Conservation (phyloP, 768 basidiomycete genomes). For the Psilocybe azurescens region DNA sequence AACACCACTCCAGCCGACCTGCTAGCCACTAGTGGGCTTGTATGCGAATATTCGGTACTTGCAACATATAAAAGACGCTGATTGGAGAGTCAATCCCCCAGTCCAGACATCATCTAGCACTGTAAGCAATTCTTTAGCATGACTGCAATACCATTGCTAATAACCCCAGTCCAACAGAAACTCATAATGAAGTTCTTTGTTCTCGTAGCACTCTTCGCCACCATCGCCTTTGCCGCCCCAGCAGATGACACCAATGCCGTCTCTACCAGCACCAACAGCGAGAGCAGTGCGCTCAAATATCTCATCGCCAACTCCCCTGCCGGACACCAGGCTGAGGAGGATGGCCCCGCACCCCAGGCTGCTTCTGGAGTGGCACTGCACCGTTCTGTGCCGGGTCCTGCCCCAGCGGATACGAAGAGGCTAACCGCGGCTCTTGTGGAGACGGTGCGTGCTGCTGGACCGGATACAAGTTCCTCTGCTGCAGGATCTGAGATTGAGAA, state of each 20-base stretch:
- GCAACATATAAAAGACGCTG: no score
- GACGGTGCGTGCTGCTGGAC: slow-evolving; percentile 12
- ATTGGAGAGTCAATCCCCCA: no score
- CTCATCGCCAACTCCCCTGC: slow-evolving; percentile 10
- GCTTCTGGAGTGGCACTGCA: slow-evolving; percentile 14
- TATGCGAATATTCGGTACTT: no score
- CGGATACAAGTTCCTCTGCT: slow-evolving; percentile 11
- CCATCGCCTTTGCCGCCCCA: not conserved
- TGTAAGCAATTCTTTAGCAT: not conserved
- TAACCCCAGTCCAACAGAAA: no score
- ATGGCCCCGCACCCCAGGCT: slow-evolving; percentile 5
- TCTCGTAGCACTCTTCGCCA: not conserved
- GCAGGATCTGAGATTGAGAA: not conserved
- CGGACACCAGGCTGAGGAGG: slow-evolving; percentile 2
- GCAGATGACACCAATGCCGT: not conserved
- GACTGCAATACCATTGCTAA: no score
- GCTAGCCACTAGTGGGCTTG: no score
- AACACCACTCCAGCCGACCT: no score
- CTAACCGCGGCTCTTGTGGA: not conserved
- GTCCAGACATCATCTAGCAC: not conserved
- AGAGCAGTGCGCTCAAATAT: slow-evolving; percentile 10
- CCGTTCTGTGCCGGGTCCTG: slow-evolving; percentile 11
- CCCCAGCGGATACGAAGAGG: not conserved
- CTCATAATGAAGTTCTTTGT: not conserved
- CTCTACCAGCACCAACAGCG: not conserved